Conservation (phyloP, 1,139 yeast genomes). For the Suhomyces coccinellae region DNA sequence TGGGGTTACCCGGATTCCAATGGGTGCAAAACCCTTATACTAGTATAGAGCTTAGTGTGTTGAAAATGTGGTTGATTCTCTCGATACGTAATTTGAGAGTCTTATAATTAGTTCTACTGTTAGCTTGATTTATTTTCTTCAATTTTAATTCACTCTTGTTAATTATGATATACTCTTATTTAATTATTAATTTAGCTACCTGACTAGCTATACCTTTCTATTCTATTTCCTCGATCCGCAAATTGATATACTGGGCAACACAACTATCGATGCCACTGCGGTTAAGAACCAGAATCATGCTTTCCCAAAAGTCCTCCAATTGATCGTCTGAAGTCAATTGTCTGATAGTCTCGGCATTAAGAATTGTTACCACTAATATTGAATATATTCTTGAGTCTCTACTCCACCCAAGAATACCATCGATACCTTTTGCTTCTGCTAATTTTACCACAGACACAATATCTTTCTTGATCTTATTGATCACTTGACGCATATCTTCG, state of each 20-base stretch:
- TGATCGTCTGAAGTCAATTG: neutral
- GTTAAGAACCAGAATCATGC: constrained; percentile 2
- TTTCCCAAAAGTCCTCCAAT: neutral
- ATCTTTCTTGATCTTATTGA: neutral
- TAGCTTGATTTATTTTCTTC: too few species aligned
- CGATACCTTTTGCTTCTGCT: constrained; percentile 10
- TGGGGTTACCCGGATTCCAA: constrained; percentile 11
- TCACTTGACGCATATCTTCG: neutral
- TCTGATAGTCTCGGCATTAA: constrained; percentile 7
- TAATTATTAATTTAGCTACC: too few species aligned
- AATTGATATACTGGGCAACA: constrained; percentile 4
- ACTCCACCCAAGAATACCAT: constrained; percentile 24
- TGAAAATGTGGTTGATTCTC: too few species aligned
- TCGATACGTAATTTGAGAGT: too few species aligned
- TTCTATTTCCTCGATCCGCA: neutral
- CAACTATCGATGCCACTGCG: constrained; percentile 1
- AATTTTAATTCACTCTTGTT: too few species aligned
- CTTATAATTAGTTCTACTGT: too few species aligned
- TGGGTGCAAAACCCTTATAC: constrained; percentile 7
- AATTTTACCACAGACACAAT: constrained; percentile 4
- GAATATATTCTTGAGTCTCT: constrained; percentile 14
- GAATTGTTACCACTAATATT: constrained; percentile 11
- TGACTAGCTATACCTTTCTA: too few species aligned
- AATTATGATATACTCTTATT: too few species aligned
- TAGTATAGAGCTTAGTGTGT: too few species aligned